phyloP scores from a whole-genome alignment of 108 stramenopile genomes.

The Nannochloropsis salina region DNA sequence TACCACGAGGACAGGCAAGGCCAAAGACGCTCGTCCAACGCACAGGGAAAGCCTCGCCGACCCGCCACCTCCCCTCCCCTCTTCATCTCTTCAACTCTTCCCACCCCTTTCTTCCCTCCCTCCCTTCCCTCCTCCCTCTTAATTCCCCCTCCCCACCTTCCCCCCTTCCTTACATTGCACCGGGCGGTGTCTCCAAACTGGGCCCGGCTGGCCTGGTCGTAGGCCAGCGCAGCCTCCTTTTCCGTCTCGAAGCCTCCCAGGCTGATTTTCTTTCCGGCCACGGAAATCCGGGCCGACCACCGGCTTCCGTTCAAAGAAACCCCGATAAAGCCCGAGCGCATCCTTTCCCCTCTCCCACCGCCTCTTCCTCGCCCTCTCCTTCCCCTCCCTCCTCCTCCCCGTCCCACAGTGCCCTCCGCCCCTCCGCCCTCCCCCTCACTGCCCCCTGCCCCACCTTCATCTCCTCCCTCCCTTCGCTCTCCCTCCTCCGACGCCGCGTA shows the following conservation, averaged over 20 bases:
- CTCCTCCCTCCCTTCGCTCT: constrained; percentile 3
- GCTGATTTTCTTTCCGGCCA: constrained; percentile 44
- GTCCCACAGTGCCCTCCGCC: constrained; percentile 23
- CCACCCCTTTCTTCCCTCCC: neutral
- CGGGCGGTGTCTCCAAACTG: constrained; percentile 35
- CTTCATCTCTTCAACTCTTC: neutral
- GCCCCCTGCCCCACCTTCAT: neutral
- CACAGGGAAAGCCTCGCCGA: too few relatives aligned
- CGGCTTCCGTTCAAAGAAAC: constrained; percentile 40
- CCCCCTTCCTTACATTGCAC: constrained; percentile 35
- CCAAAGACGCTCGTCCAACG: too few relatives aligned
- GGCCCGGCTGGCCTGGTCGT: constrained; percentile 32
- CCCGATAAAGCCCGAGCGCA: constrained; percentile 32
- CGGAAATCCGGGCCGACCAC: constrained; percentile 41
- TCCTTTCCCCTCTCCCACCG: constrained; percentile 13
- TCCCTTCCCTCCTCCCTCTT: neutral
- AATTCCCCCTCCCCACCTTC: constrained; percentile 14
- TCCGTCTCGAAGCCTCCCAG: constrained; percentile 42
- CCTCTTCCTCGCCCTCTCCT: neutral
- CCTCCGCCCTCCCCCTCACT: constrained; percentile 7
- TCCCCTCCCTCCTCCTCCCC: constrained; percentile 1
- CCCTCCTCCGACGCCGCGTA: neutral
- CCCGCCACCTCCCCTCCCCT: too few relatives aligned
- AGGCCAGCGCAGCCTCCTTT: constrained; percentile 35
- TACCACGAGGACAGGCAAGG: too few relatives aligned